phyloP scores from a whole-genome alignment of 1,139 yeast genomes.

The Suhomyces atakaporum region DNA sequence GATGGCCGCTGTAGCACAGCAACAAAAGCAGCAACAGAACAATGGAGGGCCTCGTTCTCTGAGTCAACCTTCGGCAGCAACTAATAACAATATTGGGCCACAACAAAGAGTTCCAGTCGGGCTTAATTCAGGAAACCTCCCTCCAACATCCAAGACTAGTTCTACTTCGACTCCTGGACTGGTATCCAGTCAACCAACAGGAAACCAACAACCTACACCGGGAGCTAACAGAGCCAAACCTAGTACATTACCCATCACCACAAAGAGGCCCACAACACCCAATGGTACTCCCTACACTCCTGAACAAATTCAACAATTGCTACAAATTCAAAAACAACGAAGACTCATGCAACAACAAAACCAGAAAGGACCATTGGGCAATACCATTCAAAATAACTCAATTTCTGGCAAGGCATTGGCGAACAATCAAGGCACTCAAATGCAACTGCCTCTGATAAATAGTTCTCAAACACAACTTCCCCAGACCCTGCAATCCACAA shows the following conservation, averaged over 20 bases:
- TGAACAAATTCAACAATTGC: slow-evolving; percentile 55
- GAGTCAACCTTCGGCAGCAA: slow-evolving; percentile 1
- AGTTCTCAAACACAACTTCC: slow-evolving; percentile 7
- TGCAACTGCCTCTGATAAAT: slow-evolving; percentile 2
- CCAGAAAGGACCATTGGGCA: slow-evolving; percentile 18
- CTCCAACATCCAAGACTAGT: neutral
- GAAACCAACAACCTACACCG: neutral
- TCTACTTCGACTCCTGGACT: neutral
- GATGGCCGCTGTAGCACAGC: slow-evolving; percentile 46
- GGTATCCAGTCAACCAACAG: neutral
- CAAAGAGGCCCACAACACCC: slow-evolving; percentile 46
- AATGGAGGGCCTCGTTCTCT: slow-evolving; percentile 4
- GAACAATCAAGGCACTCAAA: slow-evolving; percentile 1
- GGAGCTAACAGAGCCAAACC: slow-evolving; percentile 6
- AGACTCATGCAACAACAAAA: slow-evolving; percentile 49
- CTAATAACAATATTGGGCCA: slow-evolving; percentile 8
- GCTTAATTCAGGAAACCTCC: slow-evolving; percentile 1
- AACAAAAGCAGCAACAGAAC: slow-evolving; percentile 26
- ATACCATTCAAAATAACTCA: slow-evolving; percentile 8
- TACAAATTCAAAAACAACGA: slow-evolving; percentile 55
- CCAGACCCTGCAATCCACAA: slow-evolving; percentile 9
- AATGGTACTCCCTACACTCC: slow-evolving; percentile 56
- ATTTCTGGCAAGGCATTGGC: slow-evolving; percentile 8
- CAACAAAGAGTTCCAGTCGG: slow-evolving; percentile 13
- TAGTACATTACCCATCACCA: slow-evolving; percentile 3